Evolutionary conservation across 257 asterid genomes (phyloP), one percentile per base, ranked within the genome.

Genomic region (Marsdenia floribunda): DNA sequence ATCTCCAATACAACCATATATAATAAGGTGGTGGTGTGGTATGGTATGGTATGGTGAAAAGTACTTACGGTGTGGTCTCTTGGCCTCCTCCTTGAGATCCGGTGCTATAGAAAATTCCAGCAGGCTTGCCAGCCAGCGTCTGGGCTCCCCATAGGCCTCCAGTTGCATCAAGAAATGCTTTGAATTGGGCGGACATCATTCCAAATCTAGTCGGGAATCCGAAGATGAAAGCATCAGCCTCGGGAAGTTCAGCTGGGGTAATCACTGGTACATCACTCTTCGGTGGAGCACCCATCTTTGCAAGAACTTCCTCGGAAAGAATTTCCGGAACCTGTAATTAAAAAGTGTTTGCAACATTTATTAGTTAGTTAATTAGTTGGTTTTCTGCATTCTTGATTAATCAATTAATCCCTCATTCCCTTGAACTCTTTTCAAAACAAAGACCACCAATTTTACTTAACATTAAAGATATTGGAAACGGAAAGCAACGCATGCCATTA

Each of bases 51-150:
- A 40, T 40, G 44, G 44, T 42, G 47, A 42, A 42, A 11, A 29
- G 42, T 18, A 73, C 83, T 77, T 66, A 87, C 89, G 89, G 52
- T 2, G 91, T 87, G 19, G 89, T 87, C 61, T 87, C 91, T 42
- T 88, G 91, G 5, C 93, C 91, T 6, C 89, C 91, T 6, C 88
- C 91, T 70, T 85, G 89, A 26, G 93, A 82, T 54, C 84, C 90
- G 3, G 88, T 86, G 83, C 87, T 78, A 73, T 40, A 85, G 76
- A 88, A 88, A 60, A 88, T 42, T 3, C 90, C 89, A 7, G 89
- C 87, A 0, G 90, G 89, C 68, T 88, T 88, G 26, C 92, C 90
- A 0, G 90, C 90, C 0, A 88, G 84, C 40, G 79, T 77, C 75
- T 83, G 90, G 14, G 77, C 64, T 72, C 79, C 80, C 93, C 93